Base-by-base conservation (phyloP, 768 basidiomycete genomes). In the Auricularia sp. region DNA sequence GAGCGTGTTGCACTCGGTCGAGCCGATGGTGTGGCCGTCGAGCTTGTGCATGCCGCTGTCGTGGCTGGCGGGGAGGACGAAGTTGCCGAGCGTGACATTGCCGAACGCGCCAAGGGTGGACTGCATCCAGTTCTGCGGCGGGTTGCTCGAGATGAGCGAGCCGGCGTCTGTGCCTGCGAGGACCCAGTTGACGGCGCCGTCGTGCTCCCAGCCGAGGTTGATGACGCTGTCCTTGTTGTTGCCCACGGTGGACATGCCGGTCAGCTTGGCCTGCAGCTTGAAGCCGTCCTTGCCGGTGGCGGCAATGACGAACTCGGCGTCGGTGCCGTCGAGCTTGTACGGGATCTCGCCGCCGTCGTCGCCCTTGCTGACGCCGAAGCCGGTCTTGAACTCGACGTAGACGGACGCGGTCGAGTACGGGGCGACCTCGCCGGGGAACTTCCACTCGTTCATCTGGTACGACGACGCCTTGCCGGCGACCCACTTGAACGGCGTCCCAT, bases 331-430 rank as follows among this genome's bases (percentile, higher is more conserved):
- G 2, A 59, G 24, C 16, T 35, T 29, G 56, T 59, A 59, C 29
- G 24, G 29, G 2, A 35, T 29, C 34, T 59, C 56, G 34, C 56
- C 56, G 34, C 56, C 56, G 34, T 59, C 56, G 34, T 59, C 56
- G 13, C 56, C 56, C 14, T 14, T 59, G 24, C 18, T 59, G 29
- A 59, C 56, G 21, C 14, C 11, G 29, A 59, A 59, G 14, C 56
- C 56, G 14, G 56, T 59, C 56, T 59, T 59, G 56, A 59, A 59
- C 56, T 59, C 56, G 56, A 59, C 56, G 56, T 59, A 59, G 56
- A 35, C 56, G 56, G 56, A 59, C 56, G 56, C 56, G 56, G 14
- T 8, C 24, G 56, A 59, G 56, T 8, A 59, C 56, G 56, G 56
- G 11, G 5, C 56, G 34, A 59, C 34, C 10, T 59, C 54, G n/a